phyloP scores from a whole-genome alignment of 139 green algal species.

The Zygnema cylindricum region DNA sequence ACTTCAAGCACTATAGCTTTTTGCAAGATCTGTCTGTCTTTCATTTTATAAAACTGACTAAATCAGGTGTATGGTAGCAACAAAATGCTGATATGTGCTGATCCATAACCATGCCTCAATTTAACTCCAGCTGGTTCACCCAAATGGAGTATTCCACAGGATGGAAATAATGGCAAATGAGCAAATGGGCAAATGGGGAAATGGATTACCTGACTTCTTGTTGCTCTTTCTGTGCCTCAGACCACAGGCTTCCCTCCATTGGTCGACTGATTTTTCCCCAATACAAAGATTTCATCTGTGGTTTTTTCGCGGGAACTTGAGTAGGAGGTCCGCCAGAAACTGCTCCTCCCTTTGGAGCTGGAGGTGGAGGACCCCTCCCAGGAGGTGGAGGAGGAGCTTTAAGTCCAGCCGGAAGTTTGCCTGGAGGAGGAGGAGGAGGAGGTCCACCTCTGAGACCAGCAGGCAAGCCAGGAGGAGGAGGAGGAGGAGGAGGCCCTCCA shows the following conservation, averaged over 20 bases:
- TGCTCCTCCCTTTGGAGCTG: slow-evolving; percentile 19
- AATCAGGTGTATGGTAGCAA: too few relatives aligned
- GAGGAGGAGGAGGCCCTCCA: slow-evolving; percentile 30
- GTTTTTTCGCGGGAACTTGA: background rate
- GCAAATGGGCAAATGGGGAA: too few relatives aligned
- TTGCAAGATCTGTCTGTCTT: too few relatives aligned
- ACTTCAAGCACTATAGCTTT: too few relatives aligned
- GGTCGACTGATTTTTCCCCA: slow-evolving; percentile 46
- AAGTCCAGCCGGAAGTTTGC: slow-evolving; percentile 18
- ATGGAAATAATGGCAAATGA: too few relatives aligned
- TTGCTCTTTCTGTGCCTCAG: slow-evolving; percentile 38
- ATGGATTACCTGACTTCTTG: background rate
- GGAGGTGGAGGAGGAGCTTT: slow-evolving; percentile 25
- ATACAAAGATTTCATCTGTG: slow-evolving; percentile 52
- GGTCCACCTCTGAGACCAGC: slow-evolving; percentile 26
- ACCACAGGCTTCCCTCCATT: slow-evolving; percentile 52
- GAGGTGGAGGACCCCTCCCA: slow-evolving; percentile 27
- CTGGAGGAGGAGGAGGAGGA: slow-evolving; percentile 33
- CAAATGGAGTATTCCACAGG: too few relatives aligned
- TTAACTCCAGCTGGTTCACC: too few relatives aligned
- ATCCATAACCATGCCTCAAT: too few relatives aligned
- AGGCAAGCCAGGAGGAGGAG: background rate
- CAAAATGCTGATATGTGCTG: too few relatives aligned
- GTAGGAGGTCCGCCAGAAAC: slow-evolving; percentile 13
- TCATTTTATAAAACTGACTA: too few relatives aligned